These are phyloP conservation scores for Auricularia cornea DNA, from an alignment of 768 basidiomycete genomes.

Conservation along the genomic window DNA sequence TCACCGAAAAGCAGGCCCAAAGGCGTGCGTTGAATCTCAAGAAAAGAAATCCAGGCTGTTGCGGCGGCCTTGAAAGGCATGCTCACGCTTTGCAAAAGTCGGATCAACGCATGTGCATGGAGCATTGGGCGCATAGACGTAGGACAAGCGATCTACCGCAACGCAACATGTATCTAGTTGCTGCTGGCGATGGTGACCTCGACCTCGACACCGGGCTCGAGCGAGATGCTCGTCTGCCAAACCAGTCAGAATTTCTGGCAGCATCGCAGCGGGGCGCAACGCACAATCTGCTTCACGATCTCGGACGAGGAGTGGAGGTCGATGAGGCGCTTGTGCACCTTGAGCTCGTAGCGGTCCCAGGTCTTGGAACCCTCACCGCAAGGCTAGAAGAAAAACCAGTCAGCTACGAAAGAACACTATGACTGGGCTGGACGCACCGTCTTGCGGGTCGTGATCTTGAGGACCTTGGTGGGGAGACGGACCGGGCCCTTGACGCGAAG, in stretches of 20 bases:
- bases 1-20: no score
- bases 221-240: slow-evolving; percentile 86
- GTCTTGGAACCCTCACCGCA: slow-evolving; percentile 99
- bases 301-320: slow-evolving; percentile 98
- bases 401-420: not conserved
- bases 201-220: slow-evolving; percentile 99
- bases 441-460: slow-evolving; percentile 99
- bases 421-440: slow-evolving; percentile 50
- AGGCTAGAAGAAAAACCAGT: slow-evolving; percentile 43
- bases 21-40: no score
- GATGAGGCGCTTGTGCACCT: slow-evolving; percentile 98
- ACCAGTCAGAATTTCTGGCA: no score
- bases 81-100: no score
- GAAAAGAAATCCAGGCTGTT: no score
- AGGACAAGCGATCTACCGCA: not conserved
- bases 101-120: not conserved
- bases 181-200: slow-evolving; percentile 90
- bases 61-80: no score
- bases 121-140: not conserved
- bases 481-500: slow-evolving; percentile 99
- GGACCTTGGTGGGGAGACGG: slow-evolving; percentile 96
- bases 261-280: slow-evolving; percentile 26
- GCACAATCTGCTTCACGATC: slow-evolving; percentile 98
- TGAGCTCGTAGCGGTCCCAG: slow-evolving; percentile 99
- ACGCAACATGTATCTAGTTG: not conserved